Percentiles rank a stretch among this genome's conserved stretches.
phyloP scores from a whole-genome alignment of 345 rosid genomes.

The Gossypium herbaceum region DNA sequence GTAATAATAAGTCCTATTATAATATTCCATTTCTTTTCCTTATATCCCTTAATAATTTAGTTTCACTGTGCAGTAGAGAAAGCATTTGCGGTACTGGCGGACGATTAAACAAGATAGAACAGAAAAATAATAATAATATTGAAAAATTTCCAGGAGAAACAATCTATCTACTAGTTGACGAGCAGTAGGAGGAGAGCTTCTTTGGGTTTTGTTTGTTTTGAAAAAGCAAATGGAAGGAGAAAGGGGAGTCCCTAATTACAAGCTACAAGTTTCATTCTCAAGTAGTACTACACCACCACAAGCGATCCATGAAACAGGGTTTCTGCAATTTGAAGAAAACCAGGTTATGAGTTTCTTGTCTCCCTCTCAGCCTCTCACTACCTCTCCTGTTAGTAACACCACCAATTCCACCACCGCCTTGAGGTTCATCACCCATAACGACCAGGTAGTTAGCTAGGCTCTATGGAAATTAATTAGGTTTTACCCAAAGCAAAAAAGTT shows the following conservation, averaged over 20 bases:
- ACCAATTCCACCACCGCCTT: slow-evolving; percentile 28
- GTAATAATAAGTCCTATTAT: neutral
- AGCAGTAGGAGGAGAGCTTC: neutral
- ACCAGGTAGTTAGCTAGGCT: slow-evolving; percentile 35
- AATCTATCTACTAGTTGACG: slow-evolving; percentile 13
- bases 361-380: slow-evolving; percentile 37
- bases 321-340: slow-evolving; percentile 73
- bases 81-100: neutral
- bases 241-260: slow-evolving; percentile 48
- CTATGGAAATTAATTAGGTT: slow-evolving; percentile 6
- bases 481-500: neutral
- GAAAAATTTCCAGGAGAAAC: slow-evolving; percentile 17
- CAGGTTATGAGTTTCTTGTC: slow-evolving; percentile 69
- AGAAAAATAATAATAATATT: neutral
- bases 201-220: neutral
- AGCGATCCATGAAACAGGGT: slow-evolving; percentile 64
- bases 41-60: slow-evolving; percentile 20
- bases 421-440: slow-evolving; percentile 41
- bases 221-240: slow-evolving; percentile 46
- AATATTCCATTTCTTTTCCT: slow-evolving; percentile 5
- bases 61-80: slow-evolving; percentile 16
- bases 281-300: slow-evolving; percentile 30
- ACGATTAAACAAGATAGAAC: slow-evolving; percentile 11
- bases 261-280: slow-evolving; percentile 59
- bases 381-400: slow-evolving; percentile 10